A percentile compares a stretch with the other conserved stretches of the same genome.
Conservation (phyloP, 2,329 filamentous ascomycete genomes). For the Trichoderma hamatum region DNA sequence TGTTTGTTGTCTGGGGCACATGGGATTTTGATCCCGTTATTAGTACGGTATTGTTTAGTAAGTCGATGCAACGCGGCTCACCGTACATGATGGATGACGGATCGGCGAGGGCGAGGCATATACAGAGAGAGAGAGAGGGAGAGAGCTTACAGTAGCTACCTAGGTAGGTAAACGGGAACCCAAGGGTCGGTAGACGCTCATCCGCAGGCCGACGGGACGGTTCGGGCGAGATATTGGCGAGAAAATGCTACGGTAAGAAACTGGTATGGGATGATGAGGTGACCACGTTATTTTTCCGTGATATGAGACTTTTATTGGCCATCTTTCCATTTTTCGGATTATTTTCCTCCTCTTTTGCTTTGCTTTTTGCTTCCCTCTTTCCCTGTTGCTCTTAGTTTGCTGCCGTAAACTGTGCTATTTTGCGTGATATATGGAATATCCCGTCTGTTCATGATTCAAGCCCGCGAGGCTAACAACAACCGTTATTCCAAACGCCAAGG, state of each 20-base stretch:
- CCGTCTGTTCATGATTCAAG: constrained; percentile 10
- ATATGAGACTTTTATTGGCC: not conserved
- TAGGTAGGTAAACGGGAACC: not conserved
- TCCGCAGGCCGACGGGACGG: not conserved
- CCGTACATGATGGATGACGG: not conserved
- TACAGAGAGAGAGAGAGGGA: not conserved
- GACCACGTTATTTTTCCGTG: not conserved
- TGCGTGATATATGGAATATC: constrained; percentile 8
- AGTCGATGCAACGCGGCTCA: not conserved
- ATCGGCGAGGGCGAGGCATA: not conserved
- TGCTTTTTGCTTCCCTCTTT: not conserved
- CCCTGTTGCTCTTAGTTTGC: not conserved
- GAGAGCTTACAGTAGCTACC: not conserved
- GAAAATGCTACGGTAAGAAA: not conserved
- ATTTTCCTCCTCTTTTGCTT: not conserved
- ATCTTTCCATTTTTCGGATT: not conserved
- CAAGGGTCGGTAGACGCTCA: not conserved
- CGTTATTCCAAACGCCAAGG: not conserved
- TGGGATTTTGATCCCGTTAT: not conserved
- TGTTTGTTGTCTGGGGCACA: not conserved
- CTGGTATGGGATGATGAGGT: not conserved
- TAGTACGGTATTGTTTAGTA: not conserved
- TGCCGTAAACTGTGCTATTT: not conserved
- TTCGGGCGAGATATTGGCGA: constrained; percentile 8
- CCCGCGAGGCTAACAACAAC: not conserved